Evolutionary conservation across 208 protist genomes (phyloP).

Genomic region (Herpetomonas tarakana): DNA sequence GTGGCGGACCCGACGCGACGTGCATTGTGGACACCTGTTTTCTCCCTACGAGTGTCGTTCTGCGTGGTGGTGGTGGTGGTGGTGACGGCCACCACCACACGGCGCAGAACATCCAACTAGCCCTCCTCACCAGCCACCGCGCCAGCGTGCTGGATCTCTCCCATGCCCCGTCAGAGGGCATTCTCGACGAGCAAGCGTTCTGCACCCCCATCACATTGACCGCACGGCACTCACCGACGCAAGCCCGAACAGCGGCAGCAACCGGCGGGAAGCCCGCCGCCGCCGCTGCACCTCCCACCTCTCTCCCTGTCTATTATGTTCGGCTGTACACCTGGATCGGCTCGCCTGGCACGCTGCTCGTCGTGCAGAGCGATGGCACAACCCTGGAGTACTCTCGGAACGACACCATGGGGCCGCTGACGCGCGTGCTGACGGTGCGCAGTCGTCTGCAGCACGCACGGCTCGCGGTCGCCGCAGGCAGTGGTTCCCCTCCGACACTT

Average conservation of each 20-base stretch:
- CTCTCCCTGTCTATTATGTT: conserved; percentile 15
- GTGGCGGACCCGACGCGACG: not conserved
- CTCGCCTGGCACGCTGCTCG: conserved; percentile 29
- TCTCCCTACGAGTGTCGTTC: conserved; percentile 4
- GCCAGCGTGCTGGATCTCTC: not conserved
- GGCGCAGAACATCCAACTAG: conserved; percentile 19
- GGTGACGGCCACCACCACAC: not conserved
- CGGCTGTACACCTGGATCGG: conserved; percentile 38
- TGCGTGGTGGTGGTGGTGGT: not conserved
- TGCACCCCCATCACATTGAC: conserved; percentile 11
- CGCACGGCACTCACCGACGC: not conserved
- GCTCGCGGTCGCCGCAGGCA: conserved; percentile 9
- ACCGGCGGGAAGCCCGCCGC: not conserved
- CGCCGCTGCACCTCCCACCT: not conserved
- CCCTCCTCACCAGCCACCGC: conserved; percentile 18
- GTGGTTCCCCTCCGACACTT: not conserved
- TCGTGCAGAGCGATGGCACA: conserved; percentile 28
- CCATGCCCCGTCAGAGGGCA: not conserved
- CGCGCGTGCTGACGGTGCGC: conserved; percentile 31
- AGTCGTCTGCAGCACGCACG: conserved; percentile 21
- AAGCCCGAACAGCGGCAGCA: not conserved
- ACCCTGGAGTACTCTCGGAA: conserved; percentile 31
- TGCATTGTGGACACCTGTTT: conserved; percentile 1
- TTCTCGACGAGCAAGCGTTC: conserved; percentile 22
- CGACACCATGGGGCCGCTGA: conserved; percentile 24